Evolutionary conservation across 768 basidiomycete genomes (phyloP), one percentile per base, ranked within the genome.

Genomic region (Xerocomellus intermedius): DNA sequence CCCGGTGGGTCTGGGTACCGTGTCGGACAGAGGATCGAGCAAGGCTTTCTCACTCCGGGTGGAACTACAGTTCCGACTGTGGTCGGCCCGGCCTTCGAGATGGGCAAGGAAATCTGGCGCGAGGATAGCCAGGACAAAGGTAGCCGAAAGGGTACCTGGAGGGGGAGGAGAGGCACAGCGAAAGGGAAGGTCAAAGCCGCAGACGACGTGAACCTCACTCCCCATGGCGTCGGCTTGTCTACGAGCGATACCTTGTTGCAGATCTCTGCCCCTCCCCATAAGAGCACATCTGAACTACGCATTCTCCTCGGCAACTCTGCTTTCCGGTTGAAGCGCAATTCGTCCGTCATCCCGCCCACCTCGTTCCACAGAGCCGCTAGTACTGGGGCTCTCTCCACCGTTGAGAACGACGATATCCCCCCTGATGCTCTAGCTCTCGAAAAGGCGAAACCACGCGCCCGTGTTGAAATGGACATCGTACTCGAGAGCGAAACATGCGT

Each of bases 381-480:
- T 21, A 24, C 53, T 1, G 59, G 52, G 5, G 54, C 46, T 1
- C 45, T 51, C 30, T 48, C 57, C 30, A 12, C 37, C 19, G 8
- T 37, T 1, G 57, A 50, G 21, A 39, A 59, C 54, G 50, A 63
- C 48, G 42, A 53, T 45, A 35, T 42, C 42, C 54, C 51, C 59
- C 62, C 42, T 52, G 65, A 71, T 33, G 58, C 67, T 13, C 76
- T 84, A 21, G 68, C 72, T 2, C 73, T 92, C 37, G 91, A 91
- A 68, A 87, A 89, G 63, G 85, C 89, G 5, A 86, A 84, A 62
- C 65, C 82, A 14, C 82, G 80, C 22, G 84, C 91, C 8, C 85
- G 91, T 49, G 87, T 95, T 1, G 87, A 89, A 67, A 75, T 95
- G 12, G 91, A 95, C 61, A 83, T 96, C 38, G 71, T 83, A n/a